These are phyloP conservation scores for Scedosporium aurantiacum DNA, from an alignment of 2,329 filamentous ascomycete genomes.

Conservation along the genomic window DNA sequence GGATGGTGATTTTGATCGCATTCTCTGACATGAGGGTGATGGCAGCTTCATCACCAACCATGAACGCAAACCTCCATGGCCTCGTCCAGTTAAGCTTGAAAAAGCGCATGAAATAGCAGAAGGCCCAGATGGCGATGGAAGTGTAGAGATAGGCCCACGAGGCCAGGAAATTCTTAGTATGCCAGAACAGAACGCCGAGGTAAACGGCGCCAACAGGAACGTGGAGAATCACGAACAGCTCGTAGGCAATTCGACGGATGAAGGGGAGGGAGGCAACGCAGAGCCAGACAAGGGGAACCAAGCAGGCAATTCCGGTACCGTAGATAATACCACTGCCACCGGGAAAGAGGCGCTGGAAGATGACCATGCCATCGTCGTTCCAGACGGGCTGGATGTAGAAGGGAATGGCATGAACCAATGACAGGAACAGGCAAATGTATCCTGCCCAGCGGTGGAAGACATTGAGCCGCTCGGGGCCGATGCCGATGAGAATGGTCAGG, in stretches of 20 bases:
- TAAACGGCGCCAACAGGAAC: slow-evolving; percentile 72
- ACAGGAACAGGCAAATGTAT: slow-evolving; percentile 74
- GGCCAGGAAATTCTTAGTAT: slow-evolving; percentile 81
- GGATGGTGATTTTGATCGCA: slow-evolving; percentile 90
- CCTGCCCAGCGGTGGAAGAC: slow-evolving; percentile 88
- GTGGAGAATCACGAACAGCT: slow-evolving; percentile 74
- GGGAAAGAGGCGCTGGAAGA: slow-evolving; percentile 62
- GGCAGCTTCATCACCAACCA: slow-evolving; percentile 84
- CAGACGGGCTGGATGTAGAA: slow-evolving; percentile 85
- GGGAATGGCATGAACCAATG: slow-evolving; percentile 74
- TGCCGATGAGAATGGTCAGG: slow-evolving; percentile 72
- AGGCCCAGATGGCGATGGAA: slow-evolving; percentile 65
- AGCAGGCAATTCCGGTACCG: slow-evolving; percentile 72
- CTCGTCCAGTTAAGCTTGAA: slow-evolving; percentile 86
- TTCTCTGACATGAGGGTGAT: slow-evolving; percentile 85
- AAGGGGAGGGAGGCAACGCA: slow-evolving; percentile 76
- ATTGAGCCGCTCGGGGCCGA: slow-evolving; percentile 84
- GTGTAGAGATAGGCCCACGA: slow-evolving; percentile 86
- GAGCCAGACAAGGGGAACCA: slow-evolving; percentile 72
- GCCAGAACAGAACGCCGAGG: slow-evolving; percentile 84
- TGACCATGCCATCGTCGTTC: slow-evolving; percentile 61
- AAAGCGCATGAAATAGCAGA: slow-evolving; percentile 63
- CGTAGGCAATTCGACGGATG: slow-evolving; percentile 68
- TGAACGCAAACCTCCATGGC: slow-evolving; percentile 66
- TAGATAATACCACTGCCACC: slow-evolving; percentile 60